These are phyloP conservation scores for Lichtheimia corymbifera DNA, from an alignment of 371 early-diverging fungal species.

Conservation along the genomic window DNA sequence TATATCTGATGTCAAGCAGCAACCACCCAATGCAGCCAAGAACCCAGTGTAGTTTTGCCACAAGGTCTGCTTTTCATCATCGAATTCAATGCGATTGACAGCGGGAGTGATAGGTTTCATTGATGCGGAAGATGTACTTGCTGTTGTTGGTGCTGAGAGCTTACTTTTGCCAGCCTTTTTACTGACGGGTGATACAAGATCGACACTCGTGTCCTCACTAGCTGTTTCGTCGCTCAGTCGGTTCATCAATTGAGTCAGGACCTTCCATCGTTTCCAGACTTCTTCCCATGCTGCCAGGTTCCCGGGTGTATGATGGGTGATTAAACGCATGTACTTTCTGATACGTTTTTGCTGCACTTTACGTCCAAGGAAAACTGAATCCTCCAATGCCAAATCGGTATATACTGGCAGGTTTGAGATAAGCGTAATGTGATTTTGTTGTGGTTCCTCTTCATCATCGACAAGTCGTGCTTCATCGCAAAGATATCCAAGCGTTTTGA, in stretches of 20 bases:
- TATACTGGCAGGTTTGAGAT: constrained; percentile 71
- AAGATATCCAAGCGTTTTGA: constrained; percentile 59
- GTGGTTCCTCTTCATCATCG: constrained; percentile 55
- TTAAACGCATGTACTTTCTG: constrained; percentile 67
- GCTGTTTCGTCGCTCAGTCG: constrained; percentile 36
- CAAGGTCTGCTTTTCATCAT: constrained; percentile 46
- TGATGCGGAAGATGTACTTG: neutral
- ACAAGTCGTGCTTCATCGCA: constrained; percentile 63
- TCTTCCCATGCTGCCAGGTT: constrained; percentile 88
- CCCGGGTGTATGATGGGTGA: constrained; percentile 70
- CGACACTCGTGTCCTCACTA: constrained; percentile 19
- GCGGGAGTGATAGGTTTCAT: constrained; percentile 10
- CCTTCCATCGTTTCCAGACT: constrained; percentile 75
- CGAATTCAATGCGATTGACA: constrained; percentile 25
- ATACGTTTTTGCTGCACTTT: constrained; percentile 80
- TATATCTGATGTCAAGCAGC: constrained; percentile 45
- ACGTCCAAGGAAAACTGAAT: constrained; percentile 61
- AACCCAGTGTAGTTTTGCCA: constrained; percentile 78
- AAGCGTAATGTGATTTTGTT: constrained; percentile 56
- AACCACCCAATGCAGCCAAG: constrained; percentile 69
- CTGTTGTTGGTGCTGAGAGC: neutral
- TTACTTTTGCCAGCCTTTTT: constrained; percentile 3
- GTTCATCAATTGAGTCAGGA: constrained; percentile 50
- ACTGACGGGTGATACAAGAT: neutral
- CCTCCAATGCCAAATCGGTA: constrained; percentile 60